Percentiles rank a stretch among this genome's conserved stretches.
phyloP scores from a whole-genome alignment of 306 rosid genomes.

The Medicago ruthenica region DNA sequence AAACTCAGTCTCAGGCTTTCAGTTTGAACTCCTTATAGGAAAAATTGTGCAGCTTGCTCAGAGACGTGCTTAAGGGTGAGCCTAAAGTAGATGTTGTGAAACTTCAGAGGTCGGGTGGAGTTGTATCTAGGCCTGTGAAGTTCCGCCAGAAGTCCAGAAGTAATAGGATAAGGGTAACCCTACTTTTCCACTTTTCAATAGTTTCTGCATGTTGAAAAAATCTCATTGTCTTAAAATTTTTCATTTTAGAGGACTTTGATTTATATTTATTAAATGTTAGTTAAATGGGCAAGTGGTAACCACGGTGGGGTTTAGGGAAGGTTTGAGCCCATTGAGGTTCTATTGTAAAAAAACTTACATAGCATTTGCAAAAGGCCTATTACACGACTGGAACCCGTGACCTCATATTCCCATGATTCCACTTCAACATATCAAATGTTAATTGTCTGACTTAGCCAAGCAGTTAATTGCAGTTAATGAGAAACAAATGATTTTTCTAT shows the following conservation, averaged over 20 bases:
- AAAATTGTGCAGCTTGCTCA: slow-evolving; percentile 92
- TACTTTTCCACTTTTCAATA: slow-evolving; percentile 16
- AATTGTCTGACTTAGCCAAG: slow-evolving; percentile 8
- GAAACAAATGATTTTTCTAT: not conserved
- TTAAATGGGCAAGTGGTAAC: not conserved
- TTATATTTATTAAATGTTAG: slow-evolving; percentile 28
- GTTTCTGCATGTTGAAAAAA: slow-evolving; percentile 4
- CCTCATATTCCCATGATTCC: not conserved
- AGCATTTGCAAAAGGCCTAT: not conserved
- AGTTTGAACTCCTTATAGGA: slow-evolving; percentile 59
- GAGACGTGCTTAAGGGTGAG: slow-evolving; percentile 75
- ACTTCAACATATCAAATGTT: not conserved
- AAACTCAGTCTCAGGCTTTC: slow-evolving; percentile 38
- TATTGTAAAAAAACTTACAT: not conserved
- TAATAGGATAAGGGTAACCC: slow-evolving; percentile 77
- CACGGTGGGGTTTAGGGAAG: not conserved
- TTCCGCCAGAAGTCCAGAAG: slow-evolving; percentile 81
- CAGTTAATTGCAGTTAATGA: not conserved
- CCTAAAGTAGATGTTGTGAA: slow-evolving; percentile 92
- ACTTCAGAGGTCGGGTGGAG: slow-evolving; percentile 98
- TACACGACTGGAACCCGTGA: not conserved
- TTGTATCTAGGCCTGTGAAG: slow-evolving; percentile 83
- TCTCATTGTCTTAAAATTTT: not conserved
- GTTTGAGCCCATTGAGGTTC: not conserved
- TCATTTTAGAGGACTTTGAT: slow-evolving; percentile 27